A percentile compares a stretch with the other conserved stretches of the same genome.
Conservation (phyloP, 208 protist genomes). For the Herpetomonas tarakana region DNA sequence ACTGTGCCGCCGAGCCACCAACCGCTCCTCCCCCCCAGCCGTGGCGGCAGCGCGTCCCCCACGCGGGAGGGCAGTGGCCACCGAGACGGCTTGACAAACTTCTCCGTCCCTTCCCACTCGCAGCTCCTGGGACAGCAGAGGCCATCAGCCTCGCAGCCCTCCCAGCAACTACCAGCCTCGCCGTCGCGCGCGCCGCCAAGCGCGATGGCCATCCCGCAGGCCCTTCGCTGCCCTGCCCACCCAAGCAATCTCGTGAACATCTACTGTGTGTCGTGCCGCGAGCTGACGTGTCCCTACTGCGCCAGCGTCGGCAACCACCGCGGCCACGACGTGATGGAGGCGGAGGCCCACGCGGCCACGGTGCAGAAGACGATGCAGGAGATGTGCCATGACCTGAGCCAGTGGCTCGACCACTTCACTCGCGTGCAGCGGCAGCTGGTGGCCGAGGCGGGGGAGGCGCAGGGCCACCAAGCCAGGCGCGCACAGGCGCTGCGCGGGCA, state of each 20-base stretch:
- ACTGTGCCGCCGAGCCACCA: background rate
- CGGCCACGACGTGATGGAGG: slow-evolving; percentile 46
- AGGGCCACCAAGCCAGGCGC: slow-evolving; percentile 19
- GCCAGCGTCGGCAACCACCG: slow-evolving; percentile 54
- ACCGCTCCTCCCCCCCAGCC: background rate
- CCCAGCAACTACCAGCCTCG: too few relatives aligned
- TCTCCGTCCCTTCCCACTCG: too few relatives aligned
- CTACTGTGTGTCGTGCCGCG: slow-evolving; percentile 47
- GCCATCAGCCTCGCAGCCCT: too few relatives aligned
- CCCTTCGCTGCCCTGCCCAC: slow-evolving; percentile 44
- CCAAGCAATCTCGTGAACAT: slow-evolving; percentile 32
- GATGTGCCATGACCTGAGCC: slow-evolving; percentile 41
- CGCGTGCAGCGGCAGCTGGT: slow-evolving; percentile 31
- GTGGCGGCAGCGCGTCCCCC: background rate
- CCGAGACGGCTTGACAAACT: background rate
- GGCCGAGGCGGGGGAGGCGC: slow-evolving; percentile 24
- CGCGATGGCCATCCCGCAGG: background rate
- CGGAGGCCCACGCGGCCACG: slow-evolving; percentile 16
- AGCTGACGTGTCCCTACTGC: slow-evolving; percentile 69
- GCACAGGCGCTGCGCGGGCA: slow-evolving; percentile 19
- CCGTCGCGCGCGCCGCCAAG: too few relatives aligned
- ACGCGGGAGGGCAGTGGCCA: slow-evolving; percentile 3
- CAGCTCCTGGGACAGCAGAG: too few relatives aligned
- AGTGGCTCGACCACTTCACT: slow-evolving; percentile 38
- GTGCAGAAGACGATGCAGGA: slow-evolving; percentile 28